phyloP scores from a whole-genome alignment of 805 yeast genomes.

The Starmera amethionina region DNA sequence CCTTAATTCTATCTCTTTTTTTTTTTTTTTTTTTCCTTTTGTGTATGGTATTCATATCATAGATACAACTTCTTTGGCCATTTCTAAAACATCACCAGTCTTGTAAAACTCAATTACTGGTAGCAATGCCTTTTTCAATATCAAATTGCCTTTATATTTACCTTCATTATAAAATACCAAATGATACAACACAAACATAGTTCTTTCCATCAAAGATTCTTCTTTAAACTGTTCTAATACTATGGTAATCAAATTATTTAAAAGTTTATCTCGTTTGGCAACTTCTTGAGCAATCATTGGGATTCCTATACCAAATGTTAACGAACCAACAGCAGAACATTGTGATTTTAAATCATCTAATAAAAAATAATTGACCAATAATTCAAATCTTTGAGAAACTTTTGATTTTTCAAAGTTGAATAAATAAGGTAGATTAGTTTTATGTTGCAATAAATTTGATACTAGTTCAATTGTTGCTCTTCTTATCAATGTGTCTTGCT shows the following conservation, averaged over 20 bases:
- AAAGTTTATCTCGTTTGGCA: conserved; percentile 15
- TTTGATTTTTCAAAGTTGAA: conserved; percentile 39
- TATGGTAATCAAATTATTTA: conserved; percentile 16
- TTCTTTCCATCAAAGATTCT: conserved; percentile 21
- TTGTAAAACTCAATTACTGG: conserved; percentile 3
- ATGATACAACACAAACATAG: conserved; percentile 21
- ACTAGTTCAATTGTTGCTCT: conserved; percentile 54
- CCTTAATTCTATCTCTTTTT: too few species aligned
- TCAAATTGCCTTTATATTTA: not conserved
- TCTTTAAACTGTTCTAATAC: conserved; percentile 21
- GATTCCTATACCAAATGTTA: conserved; percentile 24
- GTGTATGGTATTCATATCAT: too few species aligned
- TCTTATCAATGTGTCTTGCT: conserved; percentile 40
- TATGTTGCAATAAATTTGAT: conserved; percentile 43
- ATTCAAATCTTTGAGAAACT: conserved; percentile 30
- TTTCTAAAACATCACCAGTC: not conserved
- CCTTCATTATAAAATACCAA: conserved; percentile 6
- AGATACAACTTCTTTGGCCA: not conserved
- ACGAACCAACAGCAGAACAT: conserved; percentile 27
- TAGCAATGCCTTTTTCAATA: conserved; percentile 7
- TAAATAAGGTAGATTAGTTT: conserved; percentile 37
- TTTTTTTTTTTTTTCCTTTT: too few species aligned
- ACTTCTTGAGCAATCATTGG: conserved; percentile 26
- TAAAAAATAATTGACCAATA: conserved; percentile 29
- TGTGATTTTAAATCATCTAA: conserved; percentile 32